A percentile compares a stretch with the other conserved stretches of the same genome.
Conservation (phyloP, 1,284 basidiomycete species). For the Grifola frondosa region DNA sequence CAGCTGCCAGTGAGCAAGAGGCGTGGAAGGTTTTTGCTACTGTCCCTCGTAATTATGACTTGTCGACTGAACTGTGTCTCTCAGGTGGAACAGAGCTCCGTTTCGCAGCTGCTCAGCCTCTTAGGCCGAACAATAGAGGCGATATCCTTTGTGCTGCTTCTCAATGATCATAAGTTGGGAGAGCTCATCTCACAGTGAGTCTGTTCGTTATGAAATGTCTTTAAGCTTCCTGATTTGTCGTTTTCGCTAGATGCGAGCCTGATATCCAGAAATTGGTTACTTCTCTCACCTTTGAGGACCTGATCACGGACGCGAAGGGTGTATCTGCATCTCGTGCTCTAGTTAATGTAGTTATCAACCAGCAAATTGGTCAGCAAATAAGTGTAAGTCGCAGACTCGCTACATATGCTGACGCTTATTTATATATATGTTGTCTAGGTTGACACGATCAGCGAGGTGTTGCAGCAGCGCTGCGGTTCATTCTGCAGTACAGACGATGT, state of each 20-base stretch:
- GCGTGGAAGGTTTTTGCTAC: constrained; percentile 69
- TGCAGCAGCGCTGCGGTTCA: constrained; percentile 93
- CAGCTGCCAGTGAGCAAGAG: constrained; percentile 67
- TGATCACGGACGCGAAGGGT: constrained; percentile 83
- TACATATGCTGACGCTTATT: no score
- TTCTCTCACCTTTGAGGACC: constrained; percentile 77
- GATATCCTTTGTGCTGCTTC: constrained; percentile 88
- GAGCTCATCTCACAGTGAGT: constrained; percentile 80
- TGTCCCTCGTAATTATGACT: neutral
- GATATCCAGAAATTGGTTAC: constrained; percentile 68
- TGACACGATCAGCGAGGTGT: constrained; percentile 92
- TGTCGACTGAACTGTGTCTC: constrained; percentile 7
- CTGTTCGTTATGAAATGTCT: constrained; percentile 2
- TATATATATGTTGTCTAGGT: constrained; percentile 65
- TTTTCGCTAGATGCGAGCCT: constrained; percentile 60
- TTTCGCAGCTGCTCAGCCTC: constrained; percentile 70
- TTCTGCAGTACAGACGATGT: constrained; percentile 99
- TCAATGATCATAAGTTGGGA: constrained; percentile 90
- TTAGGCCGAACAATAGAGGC: constrained; percentile 86
- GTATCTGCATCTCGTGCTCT: constrained; percentile 83
- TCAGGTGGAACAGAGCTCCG: constrained; percentile 80
- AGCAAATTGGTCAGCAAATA: constrained; percentile 95
- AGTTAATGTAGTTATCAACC: constrained; percentile 94
- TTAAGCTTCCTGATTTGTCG: no score
- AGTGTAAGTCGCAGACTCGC: constrained; percentile 79